Conservation (phyloP, 805 yeast species). For the Saturnispora hagleri region DNA sequence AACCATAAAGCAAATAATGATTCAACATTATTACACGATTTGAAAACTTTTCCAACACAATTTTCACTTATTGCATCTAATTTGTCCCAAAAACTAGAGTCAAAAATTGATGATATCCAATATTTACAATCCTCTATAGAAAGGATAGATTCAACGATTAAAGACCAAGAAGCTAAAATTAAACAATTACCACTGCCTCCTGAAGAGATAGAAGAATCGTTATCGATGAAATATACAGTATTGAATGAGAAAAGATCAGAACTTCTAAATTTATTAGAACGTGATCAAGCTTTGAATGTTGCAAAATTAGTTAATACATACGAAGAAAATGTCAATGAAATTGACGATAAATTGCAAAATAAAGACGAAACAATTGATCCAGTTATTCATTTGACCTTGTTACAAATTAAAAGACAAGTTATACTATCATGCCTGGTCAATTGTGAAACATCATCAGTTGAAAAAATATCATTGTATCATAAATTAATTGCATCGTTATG, state of each 20-base stretch:
- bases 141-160: conserved; percentile 2
- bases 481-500: conserved; percentile 68
- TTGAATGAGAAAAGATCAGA: conserved; percentile 24
- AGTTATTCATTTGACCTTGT: conserved; percentile 27
- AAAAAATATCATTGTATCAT: conserved; percentile 48
- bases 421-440: conserved; percentile 1
- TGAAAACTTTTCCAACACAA: conserved; percentile 2
- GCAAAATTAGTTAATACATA: conserved; percentile 51
- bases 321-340: conserved; percentile 26
- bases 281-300: conserved; percentile 53
- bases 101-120: conserved; percentile 3
- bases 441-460: conserved; percentile 3
- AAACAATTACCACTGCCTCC: not conserved
- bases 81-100: not conserved
- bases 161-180: conserved; percentile 11
- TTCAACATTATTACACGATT: not conserved
- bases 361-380: conserved; percentile 15
- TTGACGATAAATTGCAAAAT: not conserved
- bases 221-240: conserved; percentile 1
- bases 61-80: not conserved
- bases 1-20: not conserved
- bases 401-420: conserved; percentile 28
- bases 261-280: conserved; percentile 37
- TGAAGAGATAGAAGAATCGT: not conserved
- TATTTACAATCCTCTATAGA: conserved; percentile 8